These are phyloP conservation scores for Sclerotinia borealis DNA, from an alignment of 2,329 filamentous ascomycete genomes.

Conservation along the genomic window DNA sequence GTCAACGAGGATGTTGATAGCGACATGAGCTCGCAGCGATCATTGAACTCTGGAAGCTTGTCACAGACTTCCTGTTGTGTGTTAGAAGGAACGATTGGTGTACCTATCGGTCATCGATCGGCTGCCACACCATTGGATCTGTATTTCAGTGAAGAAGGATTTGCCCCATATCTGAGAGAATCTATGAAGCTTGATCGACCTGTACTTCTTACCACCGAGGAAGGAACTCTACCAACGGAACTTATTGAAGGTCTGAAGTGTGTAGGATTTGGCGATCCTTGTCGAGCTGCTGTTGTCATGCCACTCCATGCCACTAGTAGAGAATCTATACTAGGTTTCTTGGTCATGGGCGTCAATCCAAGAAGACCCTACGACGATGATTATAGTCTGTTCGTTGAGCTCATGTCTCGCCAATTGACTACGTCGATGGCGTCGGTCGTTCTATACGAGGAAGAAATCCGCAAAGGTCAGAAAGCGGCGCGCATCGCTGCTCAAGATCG, in stretches of 20 bases:
- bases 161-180: conserved; percentile 69
- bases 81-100: conserved; percentile 68
- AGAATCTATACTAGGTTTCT: conserved; percentile 68
- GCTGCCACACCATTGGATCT: conserved; percentile 61
- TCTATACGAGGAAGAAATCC: conserved; percentile 77
- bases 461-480: conserved; percentile 65
- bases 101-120: conserved; percentile 56
- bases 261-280: conserved; percentile 66
- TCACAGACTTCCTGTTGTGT: conserved; percentile 55
- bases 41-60: conserved; percentile 62
- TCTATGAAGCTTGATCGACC: conserved; percentile 65
- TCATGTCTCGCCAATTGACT: conserved; percentile 68
- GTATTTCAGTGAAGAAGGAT: conserved; percentile 62
- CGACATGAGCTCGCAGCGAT: conserved; percentile 50
- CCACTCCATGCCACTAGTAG: conserved; percentile 71
- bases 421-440: conserved; percentile 78
- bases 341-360: conserved; percentile 74
- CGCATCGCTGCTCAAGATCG: conserved; percentile 69
- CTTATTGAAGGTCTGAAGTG: conserved; percentile 63
- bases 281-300: conserved; percentile 66
- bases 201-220: conserved; percentile 60
- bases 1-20: conserved; percentile 65
- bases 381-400: conserved; percentile 70
- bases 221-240: conserved; percentile 56
- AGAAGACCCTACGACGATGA: conserved; percentile 74